A percentile compares a stretch with the other conserved stretches of the same genome.
Conservation (phyloP, 164 flowering plant species). For the Litsea cubeba region DNA sequence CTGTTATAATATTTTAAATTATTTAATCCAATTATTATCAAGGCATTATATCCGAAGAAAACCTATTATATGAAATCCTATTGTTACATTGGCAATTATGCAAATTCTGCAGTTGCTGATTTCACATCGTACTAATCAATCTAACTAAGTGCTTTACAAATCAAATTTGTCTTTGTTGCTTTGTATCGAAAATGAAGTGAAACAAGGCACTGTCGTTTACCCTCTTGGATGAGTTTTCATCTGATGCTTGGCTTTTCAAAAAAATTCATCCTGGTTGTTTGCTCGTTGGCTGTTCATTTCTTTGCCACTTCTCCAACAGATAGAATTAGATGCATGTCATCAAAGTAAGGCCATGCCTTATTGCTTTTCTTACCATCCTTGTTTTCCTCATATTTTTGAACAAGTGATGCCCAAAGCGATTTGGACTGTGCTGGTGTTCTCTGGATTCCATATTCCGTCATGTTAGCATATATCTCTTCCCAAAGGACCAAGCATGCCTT, state of each 20-base stretch:
- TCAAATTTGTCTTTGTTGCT: not conserved
- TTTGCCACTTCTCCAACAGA: constrained; percentile 28
- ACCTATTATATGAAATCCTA: no score
- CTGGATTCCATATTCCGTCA: constrained; percentile 46
- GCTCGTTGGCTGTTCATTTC: constrained; percentile 24
- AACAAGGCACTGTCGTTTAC: not conserved
- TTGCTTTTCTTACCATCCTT: constrained; percentile 36
- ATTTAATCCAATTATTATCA: no score
- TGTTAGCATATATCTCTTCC: constrained; percentile 74
- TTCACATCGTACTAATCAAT: not conserved
- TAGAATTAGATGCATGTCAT: constrained; percentile 53
- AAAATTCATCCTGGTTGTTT: not conserved
- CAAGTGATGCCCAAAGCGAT: constrained; percentile 84
- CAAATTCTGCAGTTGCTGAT: not conserved
- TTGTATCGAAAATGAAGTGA: not conserved
- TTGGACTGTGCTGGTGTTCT: constrained; percentile 87
- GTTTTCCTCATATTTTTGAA: constrained; percentile 83
- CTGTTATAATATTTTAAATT: no score
- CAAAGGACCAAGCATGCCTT: constrained; percentile 90
- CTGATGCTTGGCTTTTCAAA: not conserved
- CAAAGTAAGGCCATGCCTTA: constrained; percentile 72
- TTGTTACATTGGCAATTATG: not conserved
- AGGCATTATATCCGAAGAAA: no score
- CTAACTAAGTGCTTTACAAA: not conserved
- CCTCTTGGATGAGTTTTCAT: not conserved